Conservation (phyloP, 202 grass and related monocot genomes). For the Brachypodium distachyon region DNA sequence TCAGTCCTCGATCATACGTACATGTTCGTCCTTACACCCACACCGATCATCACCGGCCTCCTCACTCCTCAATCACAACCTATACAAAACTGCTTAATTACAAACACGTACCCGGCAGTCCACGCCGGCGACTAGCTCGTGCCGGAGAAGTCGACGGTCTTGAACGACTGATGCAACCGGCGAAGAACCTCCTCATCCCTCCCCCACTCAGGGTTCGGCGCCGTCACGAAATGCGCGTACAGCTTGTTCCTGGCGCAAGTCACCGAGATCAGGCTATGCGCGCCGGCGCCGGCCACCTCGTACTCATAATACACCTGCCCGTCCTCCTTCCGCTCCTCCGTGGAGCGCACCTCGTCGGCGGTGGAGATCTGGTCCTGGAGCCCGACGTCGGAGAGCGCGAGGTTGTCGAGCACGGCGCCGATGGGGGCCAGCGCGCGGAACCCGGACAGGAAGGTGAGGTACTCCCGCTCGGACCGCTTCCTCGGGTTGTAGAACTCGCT, state of each 20-base stretch:
- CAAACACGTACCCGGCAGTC: not conserved
- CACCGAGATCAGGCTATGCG: constrained; percentile 79
- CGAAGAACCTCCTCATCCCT: constrained; percentile 64
- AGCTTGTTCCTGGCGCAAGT: constrained; percentile 89
- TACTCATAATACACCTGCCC: constrained; percentile 92
- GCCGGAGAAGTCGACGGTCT: constrained; percentile 35
- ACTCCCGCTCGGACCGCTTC: constrained; percentile 70
- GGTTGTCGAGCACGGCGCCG: constrained; percentile 67
- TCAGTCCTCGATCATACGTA: too few species aligned
- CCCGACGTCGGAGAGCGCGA: constrained; percentile 77
- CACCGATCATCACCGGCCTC: too few species aligned
- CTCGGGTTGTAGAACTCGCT: constrained; percentile 90
- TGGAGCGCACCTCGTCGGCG: constrained; percentile 45
- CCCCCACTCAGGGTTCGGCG: constrained; percentile 68
- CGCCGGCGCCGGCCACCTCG: constrained; percentile 64
- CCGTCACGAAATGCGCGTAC: constrained; percentile 78
- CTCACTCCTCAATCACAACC: not conserved
- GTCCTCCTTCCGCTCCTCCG: constrained; percentile 26
- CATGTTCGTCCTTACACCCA: not conserved
- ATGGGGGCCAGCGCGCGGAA: constrained; percentile 71
- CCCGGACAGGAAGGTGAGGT: constrained; percentile 71
- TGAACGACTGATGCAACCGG: constrained; percentile 78
- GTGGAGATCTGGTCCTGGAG: constrained; percentile 82
- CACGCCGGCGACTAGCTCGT: not conserved
- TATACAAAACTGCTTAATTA: constrained; percentile 34